A percentile compares a stretch with the other conserved stretches of the same genome.
Conservation (phyloP, 371 early-diverging fungal genomes). For the Dichotomocladium elegans region DNA sequence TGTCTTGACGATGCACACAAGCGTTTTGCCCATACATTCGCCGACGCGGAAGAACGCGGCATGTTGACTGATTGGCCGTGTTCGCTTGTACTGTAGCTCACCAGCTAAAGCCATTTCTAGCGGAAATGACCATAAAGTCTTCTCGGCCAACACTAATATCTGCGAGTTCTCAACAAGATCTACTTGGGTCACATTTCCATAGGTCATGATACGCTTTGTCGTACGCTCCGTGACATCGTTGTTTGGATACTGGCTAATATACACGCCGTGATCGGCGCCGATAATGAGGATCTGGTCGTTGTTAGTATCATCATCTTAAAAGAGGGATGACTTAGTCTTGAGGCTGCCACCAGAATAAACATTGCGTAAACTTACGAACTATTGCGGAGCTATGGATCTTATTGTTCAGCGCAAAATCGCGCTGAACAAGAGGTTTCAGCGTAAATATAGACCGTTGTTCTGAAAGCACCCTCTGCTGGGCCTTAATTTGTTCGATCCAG, state of each 20-base stretch:
- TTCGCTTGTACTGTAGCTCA: slow-evolving; percentile 48
- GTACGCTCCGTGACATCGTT: not conserved
- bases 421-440: slow-evolving; percentile 19
- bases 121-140: slow-evolving; percentile 68
- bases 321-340: slow-evolving; percentile 1
- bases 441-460: slow-evolving; percentile 45
- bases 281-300: slow-evolving; percentile 13
- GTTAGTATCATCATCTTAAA: slow-evolving; percentile 1
- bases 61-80: slow-evolving; percentile 69
- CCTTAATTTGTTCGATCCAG: slow-evolving; percentile 80
- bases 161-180: slow-evolving; percentile 72
- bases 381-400: slow-evolving; percentile 12
- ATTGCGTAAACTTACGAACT: slow-evolving; percentile 2
- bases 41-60: slow-evolving; percentile 89
- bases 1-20: slow-evolving; percentile 74
- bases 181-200: slow-evolving; percentile 79
- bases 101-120: slow-evolving; percentile 55
- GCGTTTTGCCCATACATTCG: slow-evolving; percentile 62
- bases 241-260: slow-evolving; percentile 5
- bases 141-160: slow-evolving; percentile 69
- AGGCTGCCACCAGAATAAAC: not conserved
- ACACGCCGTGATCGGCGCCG: slow-evolving; percentile 38
- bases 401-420: slow-evolving; percentile 12
- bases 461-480: slow-evolving; percentile 38
- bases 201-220: slow-evolving; percentile 50